Evolutionary conservation across 2,329 filamentous ascomycete species (phyloP).

Genomic region (Paramyrothecium roridum): DNA sequence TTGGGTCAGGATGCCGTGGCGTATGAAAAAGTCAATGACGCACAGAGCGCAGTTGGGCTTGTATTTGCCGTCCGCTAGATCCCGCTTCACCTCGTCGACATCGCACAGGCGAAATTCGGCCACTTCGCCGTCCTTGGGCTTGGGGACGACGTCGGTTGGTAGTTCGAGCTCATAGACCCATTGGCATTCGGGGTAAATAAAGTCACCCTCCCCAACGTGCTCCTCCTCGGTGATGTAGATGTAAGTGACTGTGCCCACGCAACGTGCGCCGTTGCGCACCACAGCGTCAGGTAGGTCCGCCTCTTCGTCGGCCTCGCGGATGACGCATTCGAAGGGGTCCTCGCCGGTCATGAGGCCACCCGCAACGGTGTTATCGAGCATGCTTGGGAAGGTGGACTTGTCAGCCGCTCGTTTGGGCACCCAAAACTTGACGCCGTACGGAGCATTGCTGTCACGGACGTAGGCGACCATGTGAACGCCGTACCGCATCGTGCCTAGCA

Average conservation of each 20-base stretch:
- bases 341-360: constrained; percentile 76
- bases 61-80: constrained; percentile 71
- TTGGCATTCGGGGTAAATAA: constrained; percentile 87
- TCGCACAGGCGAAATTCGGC: constrained; percentile 77
- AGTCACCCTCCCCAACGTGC: constrained; percentile 74
- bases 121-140: constrained; percentile 85
- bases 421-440: constrained; percentile 73
- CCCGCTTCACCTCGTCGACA: constrained; percentile 70
- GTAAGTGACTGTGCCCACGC: constrained; percentile 76
- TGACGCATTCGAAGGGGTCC: constrained; percentile 73
- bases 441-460: constrained; percentile 37
- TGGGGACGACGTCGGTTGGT: constrained; percentile 62
- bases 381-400: constrained; percentile 87
- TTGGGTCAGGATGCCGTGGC: constrained; percentile 74
- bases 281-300: constrained; percentile 72
- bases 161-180: constrained; percentile 90
- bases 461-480: constrained; percentile 82
- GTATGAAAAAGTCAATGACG: constrained; percentile 84
- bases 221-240: constrained; percentile 73
- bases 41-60: constrained; percentile 91
- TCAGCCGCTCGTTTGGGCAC: constrained; percentile 70
- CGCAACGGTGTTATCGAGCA: constrained; percentile 93
- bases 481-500: constrained; percentile 75
- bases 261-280: constrained; percentile 57
- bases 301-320: constrained; percentile 87